Evolutionary conservation across 148 eudicot genomes (phyloP), one percentile per base, ranked within the genome.

Genomic region (Silene latifolia): DNA sequence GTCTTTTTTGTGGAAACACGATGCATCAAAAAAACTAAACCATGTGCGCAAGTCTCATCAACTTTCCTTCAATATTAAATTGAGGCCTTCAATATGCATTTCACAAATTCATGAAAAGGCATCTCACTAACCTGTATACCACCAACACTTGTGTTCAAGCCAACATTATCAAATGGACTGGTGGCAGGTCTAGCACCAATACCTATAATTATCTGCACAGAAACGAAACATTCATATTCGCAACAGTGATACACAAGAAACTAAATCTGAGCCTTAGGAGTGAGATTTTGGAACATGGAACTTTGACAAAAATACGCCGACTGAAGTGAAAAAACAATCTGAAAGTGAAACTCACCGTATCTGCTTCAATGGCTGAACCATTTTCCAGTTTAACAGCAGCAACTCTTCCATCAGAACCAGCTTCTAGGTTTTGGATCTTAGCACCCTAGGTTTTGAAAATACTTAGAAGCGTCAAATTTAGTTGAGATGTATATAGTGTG

Each of bases 131-230:
- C 99, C 97, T 95, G 84, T 82, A 95, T 90, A 76, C 99, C 99
- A 62, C 99, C 99, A 61, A 87, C 87, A 72, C 78, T 85, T 42
- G 81, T 73, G 83, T 88, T 90, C 67, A 92, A 78, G 77, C 91
- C 92, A 79, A 86, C 81, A 21, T 76, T 82, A 77, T 95, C 90
- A 75, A 95, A 95, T 42, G 90, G 90, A 79, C 89, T 65, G 21
- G 91, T 87, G 46, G 88, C 94, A 74, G 99, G 97, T 84, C 83
- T 92, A 67, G 97, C 99, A 84, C 99, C 99, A 74, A 95, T 95
- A 47, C 99, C 99, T 80, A 95, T 75, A 70, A 95, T 75, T 79
- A 95, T 81, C 99, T 95, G 86, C 86, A 81, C 46, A 75, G 29
- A 35, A 65, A 60, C 19, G 29, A 72, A 72, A 72, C 35, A 61